Percentiles rank a stretch among this genome's conserved stretches.
These are phyloP conservation scores for Ascoidea rubescens DNA, from an alignment of 805 yeast species.

Conservation along the genomic window DNA sequence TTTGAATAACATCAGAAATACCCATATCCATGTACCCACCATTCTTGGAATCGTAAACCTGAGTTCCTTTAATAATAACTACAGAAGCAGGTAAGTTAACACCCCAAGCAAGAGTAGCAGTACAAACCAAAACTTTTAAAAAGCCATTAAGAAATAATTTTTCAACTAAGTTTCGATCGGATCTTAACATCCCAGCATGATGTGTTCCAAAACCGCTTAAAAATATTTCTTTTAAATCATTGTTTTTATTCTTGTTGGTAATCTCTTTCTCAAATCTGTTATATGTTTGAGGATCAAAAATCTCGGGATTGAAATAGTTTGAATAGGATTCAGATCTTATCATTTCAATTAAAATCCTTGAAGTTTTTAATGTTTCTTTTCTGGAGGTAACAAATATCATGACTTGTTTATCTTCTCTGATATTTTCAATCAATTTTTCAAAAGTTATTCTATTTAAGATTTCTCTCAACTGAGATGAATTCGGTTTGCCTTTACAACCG, in stretches of 20 bases:
- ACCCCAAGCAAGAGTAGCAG: conserved; percentile 99
- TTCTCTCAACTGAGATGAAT: conserved; percentile 52
- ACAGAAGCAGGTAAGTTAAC: conserved; percentile 97
- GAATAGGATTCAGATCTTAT: conserved; percentile 42
- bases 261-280: conserved; percentile 48
- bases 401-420: conserved; percentile 67
- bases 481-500: conserved; percentile 81
- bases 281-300: conserved; percentile 19
- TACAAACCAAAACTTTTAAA: conserved; percentile 81
- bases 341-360: conserved; percentile 53
- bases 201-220: conserved; percentile 81
- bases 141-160: conserved; percentile 77
- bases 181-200: conserved; percentile 92
- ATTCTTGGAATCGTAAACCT: conserved; percentile 82
- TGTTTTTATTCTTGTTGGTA: conserved; percentile 49
- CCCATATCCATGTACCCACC: conserved; percentile 94
- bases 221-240: conserved; percentile 71
- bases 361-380: conserved; percentile 80
- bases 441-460: conserved; percentile 66
- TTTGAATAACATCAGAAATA: conserved; percentile 92
- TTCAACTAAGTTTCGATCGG: conserved; percentile 84
- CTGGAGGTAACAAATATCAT: conserved; percentile 97
- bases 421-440: conserved; percentile 56
- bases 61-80: conserved; percentile 93
- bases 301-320: conserved; percentile 42